These are phyloP conservation scores for Calonectria honghensis DNA, from an alignment of 2,329 filamentous ascomycete genomes.

Conservation along the genomic window DNA sequence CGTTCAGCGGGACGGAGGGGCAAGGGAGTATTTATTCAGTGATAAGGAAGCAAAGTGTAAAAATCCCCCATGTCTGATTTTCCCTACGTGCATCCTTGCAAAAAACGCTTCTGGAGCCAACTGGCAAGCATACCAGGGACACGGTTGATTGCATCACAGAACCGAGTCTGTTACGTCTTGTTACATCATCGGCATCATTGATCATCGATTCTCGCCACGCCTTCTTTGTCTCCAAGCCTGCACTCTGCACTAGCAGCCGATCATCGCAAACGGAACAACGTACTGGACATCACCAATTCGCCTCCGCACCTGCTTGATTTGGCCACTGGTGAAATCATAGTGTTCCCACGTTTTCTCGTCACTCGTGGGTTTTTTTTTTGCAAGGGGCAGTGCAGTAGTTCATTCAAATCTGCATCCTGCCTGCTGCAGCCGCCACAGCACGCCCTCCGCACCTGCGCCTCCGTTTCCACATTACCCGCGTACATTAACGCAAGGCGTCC, in stretches of 20 bases:
- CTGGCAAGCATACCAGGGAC: neutral
- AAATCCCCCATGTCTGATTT: neutral
- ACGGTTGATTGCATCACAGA: neutral
- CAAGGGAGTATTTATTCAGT: neutral
- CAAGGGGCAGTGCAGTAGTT: neutral
- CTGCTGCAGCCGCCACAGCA: neutral
- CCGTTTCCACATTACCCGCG: neutral
- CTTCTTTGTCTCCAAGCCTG: neutral
- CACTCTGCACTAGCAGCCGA: slow-evolving; percentile 2
- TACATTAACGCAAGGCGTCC: slow-evolving; percentile 1
- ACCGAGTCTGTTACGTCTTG: neutral
- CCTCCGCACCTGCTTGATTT: neutral
- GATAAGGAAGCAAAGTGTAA: neutral
- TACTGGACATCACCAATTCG: neutral
- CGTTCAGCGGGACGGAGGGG: neutral
- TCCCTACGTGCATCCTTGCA: neutral
- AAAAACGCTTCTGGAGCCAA: neutral
- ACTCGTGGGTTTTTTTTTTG: neutral
- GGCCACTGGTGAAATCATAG: neutral
- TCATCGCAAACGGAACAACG: neutral
- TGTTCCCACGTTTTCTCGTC: neutral
- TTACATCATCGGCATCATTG: neutral
- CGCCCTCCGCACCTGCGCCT: neutral
- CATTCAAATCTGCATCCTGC: neutral
- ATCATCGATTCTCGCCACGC: neutral